Percentiles rank a stretch among this genome's conserved stretches.
phyloP scores from a whole-genome alignment of 495 filamentous ascomycete genomes.

The Friedmanniomyces simplex region DNA sequence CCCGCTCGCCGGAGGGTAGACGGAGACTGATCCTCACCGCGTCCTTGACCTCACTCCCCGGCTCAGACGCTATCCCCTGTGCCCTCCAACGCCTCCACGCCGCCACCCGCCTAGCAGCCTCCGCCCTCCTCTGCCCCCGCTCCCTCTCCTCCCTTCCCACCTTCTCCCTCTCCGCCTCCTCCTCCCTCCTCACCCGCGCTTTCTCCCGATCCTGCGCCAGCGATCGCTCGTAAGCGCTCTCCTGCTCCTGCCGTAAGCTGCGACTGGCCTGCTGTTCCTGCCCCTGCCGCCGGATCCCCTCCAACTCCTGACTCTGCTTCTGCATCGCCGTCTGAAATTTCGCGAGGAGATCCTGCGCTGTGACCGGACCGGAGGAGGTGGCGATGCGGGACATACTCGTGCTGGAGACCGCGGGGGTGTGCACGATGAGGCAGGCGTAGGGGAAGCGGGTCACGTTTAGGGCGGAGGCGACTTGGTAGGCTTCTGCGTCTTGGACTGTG shows the following conservation, averaged over 20 bases:
- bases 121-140: constrained; percentile 52
- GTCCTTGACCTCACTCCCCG: constrained; percentile 51
- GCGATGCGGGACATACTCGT: constrained; percentile 79
- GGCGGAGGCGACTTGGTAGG: constrained; percentile 77
- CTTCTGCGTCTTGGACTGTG: constrained; percentile 81
- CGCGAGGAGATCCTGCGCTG: constrained; percentile 54
- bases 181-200: constrained; percentile 60
- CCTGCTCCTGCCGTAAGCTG: constrained; percentile 69
- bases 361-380: constrained; percentile 58
- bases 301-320: constrained; percentile 58
- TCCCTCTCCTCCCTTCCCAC: constrained; percentile 53
- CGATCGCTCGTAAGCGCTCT: constrained; percentile 84
- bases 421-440: constrained; percentile 70
- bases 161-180: constrained; percentile 54
- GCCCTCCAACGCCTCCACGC: constrained; percentile 81
- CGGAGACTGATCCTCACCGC: constrained; percentile 73
- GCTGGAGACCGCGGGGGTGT: constrained; percentile 69
- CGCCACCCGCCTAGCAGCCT: constrained; percentile 43
- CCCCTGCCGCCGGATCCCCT: constrained; percentile 55
- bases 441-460: constrained; percentile 84
- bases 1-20: constrained; percentile 58
- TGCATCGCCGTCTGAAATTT: constrained; percentile 60
- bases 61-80: constrained; percentile 54
- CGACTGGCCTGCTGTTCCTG: constrained; percentile 66
- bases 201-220: constrained; percentile 80